Evolutionary conservation across 148 eudicot genomes (phyloP), one percentile per base, ranked within the genome.

Genomic region (Fagopyrum tataricum): DNA sequence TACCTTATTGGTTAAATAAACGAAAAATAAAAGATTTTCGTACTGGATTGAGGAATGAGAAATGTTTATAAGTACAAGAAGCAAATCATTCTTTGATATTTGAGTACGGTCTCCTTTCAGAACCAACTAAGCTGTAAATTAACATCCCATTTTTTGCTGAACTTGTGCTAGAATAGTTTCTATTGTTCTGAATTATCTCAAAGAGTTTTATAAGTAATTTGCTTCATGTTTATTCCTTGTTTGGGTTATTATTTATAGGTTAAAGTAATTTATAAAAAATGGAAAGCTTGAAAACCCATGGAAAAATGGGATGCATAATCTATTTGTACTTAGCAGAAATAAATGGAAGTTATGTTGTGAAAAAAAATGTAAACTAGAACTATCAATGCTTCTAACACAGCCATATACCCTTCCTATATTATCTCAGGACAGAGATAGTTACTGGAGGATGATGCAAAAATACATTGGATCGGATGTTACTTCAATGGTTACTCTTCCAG

Each of bases 401-500:
- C 23, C 68, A 56, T 56, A 8, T 23, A 8, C 49, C 21, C n/a
- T 39, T 31, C 24, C 40, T 51, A 3, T 40, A 4, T 70, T 8
- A 18, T 83, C 59, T 24, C 87, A 95, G 99, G 99, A 95, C 72
- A 86, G 99, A 59, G 96, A 96, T 72, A 81, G 92, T 80, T 86
- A 92, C 75, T 96, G 97, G 96, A 90, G 81, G 84, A 88, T 92
- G 90, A 96, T 96, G 99, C 99, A 96, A 76, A 89, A 90, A 68
- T 96, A 92, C 80, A 84, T 92, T 64, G 97, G 99, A 20, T 79
- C 93, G 77, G 99, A 96, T 86, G 86, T 96, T 44, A 96, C 99
- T 51, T 96, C 99, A 77, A 84, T 96, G 99, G 99, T 96, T 66
- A 96, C 99, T 0, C 95, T 96, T 49, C 99, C 99, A 6, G 99